Evolutionary conservation across 192 early-diverging fungal species (phyloP).

Genomic region (Backusella mclennaniae): DNA sequence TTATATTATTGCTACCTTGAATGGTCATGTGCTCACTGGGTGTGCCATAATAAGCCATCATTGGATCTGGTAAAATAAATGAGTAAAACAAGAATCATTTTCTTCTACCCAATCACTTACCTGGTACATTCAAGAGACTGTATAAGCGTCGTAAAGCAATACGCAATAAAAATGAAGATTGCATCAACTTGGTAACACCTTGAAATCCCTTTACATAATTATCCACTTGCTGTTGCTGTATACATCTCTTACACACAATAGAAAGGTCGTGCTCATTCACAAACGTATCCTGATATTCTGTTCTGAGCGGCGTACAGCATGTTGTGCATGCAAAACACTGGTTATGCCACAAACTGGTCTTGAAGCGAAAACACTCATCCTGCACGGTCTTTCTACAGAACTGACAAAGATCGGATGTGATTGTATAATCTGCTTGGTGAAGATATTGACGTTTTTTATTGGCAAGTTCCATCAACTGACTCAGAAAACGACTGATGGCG

Average conservation of each 20-base stretch:
- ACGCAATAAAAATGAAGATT: constrained; percentile 88
- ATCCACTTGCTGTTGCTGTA: constrained; percentile 21
- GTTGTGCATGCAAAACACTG: constrained; percentile 76
- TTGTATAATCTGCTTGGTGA: constrained; percentile 26
- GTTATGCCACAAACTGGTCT: constrained; percentile 73
- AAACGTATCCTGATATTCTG: constrained; percentile 15
- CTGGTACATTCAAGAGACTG: constrained; percentile 58
- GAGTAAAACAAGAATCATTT: background rate
- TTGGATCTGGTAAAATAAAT: background rate
- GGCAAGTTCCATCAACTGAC: constrained; percentile 67
- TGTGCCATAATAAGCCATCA: constrained; percentile 13
- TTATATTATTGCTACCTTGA: background rate
- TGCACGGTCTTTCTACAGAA: constrained; percentile 76
- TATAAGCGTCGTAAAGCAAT: constrained; percentile 83
- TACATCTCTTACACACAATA: constrained; percentile 34
- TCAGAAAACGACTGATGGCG: constrained; percentile 70
- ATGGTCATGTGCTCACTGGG: background rate
- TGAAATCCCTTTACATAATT: constrained; percentile 47
- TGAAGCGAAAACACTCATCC: constrained; percentile 77
- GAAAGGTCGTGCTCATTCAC: constrained; percentile 6
- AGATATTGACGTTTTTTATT: constrained; percentile 7
- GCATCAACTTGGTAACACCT: constrained; percentile 83
- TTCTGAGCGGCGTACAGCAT: constrained; percentile 43
- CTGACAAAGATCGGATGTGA: constrained; percentile 80
- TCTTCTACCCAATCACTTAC: background rate